A percentile compares a stretch with the other conserved stretches of the same genome.
phyloP scores from a whole-genome alignment of 1,284 basidiomycete genomes.

The Boletus hoseneyae region DNA sequence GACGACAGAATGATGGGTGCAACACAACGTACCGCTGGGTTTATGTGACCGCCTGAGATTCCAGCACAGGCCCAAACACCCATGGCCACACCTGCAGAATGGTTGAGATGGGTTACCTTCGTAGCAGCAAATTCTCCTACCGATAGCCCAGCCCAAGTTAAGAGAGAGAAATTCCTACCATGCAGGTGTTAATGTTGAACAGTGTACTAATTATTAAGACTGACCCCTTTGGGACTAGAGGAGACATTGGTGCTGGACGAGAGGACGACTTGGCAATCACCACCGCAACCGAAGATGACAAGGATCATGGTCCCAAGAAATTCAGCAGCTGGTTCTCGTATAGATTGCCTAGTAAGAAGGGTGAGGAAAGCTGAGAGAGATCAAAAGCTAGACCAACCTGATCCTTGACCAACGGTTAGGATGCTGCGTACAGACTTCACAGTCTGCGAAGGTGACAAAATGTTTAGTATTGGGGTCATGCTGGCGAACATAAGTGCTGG shows the following conservation, averaged over 20 bases:
- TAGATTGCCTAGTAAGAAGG: slow-evolving; percentile 32
- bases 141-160: slow-evolving; percentile 65
- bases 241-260: slow-evolving; percentile 51
- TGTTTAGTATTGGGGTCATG: slow-evolving; percentile 3
- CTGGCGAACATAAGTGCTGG: slow-evolving; percentile 11
- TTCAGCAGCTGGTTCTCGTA: slow-evolving; percentile 66
- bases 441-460: slow-evolving; percentile 27
- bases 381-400: slow-evolving; percentile 40
- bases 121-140: slow-evolving; percentile 29
- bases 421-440: slow-evolving; percentile 29
- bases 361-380: neutral
- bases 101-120: slow-evolving; percentile 3
- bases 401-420: slow-evolving; percentile 57
- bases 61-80: slow-evolving; percentile 67
- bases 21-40: slow-evolving; percentile 55
- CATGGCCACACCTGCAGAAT: slow-evolving; percentile 43
- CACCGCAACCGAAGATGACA: slow-evolving; percentile 63
- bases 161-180: slow-evolving; percentile 56
- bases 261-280: slow-evolving; percentile 61
- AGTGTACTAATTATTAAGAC: slow-evolving; percentile 28
- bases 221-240: slow-evolving; percentile 56
- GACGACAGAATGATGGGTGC: slow-evolving; percentile 14
- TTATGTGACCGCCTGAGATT: slow-evolving; percentile 75
- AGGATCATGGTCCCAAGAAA: slow-evolving; percentile 67
- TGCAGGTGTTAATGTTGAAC: neutral